These are phyloP conservation scores for Monilinia laxa DNA, from an alignment of 2,329 filamentous ascomycete species.

Conservation along the genomic window DNA sequence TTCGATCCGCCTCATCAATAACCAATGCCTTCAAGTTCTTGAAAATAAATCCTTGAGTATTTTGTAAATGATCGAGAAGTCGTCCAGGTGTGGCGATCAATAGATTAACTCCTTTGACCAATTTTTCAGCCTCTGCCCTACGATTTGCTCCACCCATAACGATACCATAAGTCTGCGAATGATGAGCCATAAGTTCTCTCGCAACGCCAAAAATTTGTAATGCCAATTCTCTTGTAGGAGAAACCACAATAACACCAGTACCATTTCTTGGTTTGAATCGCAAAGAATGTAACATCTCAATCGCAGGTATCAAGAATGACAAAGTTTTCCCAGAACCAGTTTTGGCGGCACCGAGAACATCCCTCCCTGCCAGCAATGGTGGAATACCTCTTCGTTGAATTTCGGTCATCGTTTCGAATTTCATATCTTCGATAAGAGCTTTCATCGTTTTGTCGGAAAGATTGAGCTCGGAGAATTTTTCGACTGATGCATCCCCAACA, in stretches of 20 bases:
- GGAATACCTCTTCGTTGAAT: conserved; percentile 89
- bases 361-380: conserved; percentile 81
- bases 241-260: conserved; percentile 88
- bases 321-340: conserved; percentile 95
- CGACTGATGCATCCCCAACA: conserved; percentile 26
- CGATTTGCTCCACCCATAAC: conserved; percentile 94
- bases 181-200: conserved; percentile 85
- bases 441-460: conserved; percentile 86
- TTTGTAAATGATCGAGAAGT: conserved; percentile 89
- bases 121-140: conserved; percentile 88
- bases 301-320: conserved; percentile 87
- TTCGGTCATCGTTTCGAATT: conserved; percentile 92
- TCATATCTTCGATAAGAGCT: conserved; percentile 81
- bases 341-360: conserved; percentile 93
- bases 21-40: conserved; percentile 91
- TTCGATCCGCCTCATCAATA: conserved; percentile 95
- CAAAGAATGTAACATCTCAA: conserved; percentile 88
- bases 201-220: conserved; percentile 96
- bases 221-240: conserved; percentile 89
- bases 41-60: conserved; percentile 84
- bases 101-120: conserved; percentile 90
- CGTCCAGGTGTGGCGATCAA: conserved; percentile 92
- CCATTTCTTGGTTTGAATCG: conserved; percentile 94
- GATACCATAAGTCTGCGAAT: conserved; percentile 94
- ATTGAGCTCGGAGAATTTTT: conserved; percentile 58